Conservation (phyloP, 73 alveolate species). For the Tetrahymena elliotti region DNA sequence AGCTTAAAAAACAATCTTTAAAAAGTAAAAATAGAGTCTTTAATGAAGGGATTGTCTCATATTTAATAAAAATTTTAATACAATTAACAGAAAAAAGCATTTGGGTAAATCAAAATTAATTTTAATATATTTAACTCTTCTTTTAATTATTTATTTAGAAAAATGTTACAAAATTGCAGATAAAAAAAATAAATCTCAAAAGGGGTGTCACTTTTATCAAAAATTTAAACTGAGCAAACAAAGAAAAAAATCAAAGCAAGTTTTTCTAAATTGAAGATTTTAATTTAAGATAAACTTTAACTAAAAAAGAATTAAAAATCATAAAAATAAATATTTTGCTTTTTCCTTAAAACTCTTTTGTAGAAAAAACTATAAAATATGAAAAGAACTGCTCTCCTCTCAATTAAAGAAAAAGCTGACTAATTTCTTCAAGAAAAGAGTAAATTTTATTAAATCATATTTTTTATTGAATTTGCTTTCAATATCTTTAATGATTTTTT, state of each 20-base stretch:
- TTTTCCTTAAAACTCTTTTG: neutral
- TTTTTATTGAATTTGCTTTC: neutral
- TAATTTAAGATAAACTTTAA: neutral
- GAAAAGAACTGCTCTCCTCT: neutral
- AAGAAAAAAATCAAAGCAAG: neutral
- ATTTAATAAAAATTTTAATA: neutral
- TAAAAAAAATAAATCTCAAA: neutral
- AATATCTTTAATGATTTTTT: neutral
- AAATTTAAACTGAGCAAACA: neutral
- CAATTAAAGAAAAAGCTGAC: neutral
- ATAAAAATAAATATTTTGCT: neutral
- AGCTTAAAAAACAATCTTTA: neutral
- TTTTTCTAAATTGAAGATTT: neutral
- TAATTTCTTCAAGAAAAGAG: neutral
- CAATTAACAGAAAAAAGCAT: neutral
- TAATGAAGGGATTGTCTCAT: neutral
- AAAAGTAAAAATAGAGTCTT: neutral
- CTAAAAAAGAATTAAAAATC: neutral
- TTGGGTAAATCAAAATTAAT: neutral
- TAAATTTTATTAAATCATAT: neutral
- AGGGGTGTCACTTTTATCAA: neutral
- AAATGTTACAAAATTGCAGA: neutral
- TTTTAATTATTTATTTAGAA: neutral
- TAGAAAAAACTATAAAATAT: neutral
- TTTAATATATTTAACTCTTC: neutral